A percentile compares a stretch with the other conserved stretches of the same genome.
Conservation (phyloP, 2,329 filamentous ascomycete genomes). For the Epichloe brachyelytri region DNA sequence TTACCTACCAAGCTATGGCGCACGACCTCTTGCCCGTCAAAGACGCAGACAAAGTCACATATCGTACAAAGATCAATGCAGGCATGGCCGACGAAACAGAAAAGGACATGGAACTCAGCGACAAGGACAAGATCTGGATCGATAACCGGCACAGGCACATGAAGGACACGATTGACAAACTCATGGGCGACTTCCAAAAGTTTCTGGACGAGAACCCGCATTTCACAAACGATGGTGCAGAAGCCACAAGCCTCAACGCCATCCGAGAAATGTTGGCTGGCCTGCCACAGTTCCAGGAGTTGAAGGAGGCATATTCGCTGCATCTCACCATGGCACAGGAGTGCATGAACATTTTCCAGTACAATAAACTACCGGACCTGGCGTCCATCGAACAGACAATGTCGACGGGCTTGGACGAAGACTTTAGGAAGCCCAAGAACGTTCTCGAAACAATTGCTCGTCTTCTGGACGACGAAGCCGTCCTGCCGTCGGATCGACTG, state of each 20-base stretch:
- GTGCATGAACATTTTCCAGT: conserved; percentile 87
- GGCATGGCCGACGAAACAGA: conserved; percentile 57
- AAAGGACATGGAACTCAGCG: conserved; percentile 82
- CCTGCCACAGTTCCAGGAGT: conserved; percentile 84
- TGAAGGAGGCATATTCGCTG: conserved; percentile 88
- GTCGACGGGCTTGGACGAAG: conserved; percentile 85
- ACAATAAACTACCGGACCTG: conserved; percentile 72
- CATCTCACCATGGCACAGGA: conserved; percentile 96
- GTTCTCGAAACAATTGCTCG: conserved; percentile 74
- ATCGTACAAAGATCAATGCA: conserved; percentile 67
- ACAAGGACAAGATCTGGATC: conserved; percentile 90
- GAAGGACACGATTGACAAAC: conserved; percentile 91
- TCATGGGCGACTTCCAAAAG: conserved; percentile 84
- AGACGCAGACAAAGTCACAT: conserved; percentile 80
- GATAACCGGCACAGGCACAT: conserved; percentile 91
- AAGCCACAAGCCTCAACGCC: conserved; percentile 67
- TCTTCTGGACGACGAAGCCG: conserved; percentile 72
- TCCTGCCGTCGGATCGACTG: conserved; percentile 61
- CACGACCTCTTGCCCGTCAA: conserved; percentile 83
- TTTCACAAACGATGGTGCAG: conserved; percentile 58
- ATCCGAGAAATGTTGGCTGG: conserved; percentile 97
- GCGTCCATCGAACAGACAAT: conserved; percentile 82
- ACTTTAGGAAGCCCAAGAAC: conserved; percentile 82
- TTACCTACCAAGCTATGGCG: conserved; percentile 97
- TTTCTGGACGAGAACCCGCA: conserved; percentile 88